A percentile compares a stretch with the other conserved stretches of the same genome.
Evolutionary conservation across 2,329 filamentous ascomycete species (phyloP).

Genomic region (Sarocladium kiliense): DNA sequence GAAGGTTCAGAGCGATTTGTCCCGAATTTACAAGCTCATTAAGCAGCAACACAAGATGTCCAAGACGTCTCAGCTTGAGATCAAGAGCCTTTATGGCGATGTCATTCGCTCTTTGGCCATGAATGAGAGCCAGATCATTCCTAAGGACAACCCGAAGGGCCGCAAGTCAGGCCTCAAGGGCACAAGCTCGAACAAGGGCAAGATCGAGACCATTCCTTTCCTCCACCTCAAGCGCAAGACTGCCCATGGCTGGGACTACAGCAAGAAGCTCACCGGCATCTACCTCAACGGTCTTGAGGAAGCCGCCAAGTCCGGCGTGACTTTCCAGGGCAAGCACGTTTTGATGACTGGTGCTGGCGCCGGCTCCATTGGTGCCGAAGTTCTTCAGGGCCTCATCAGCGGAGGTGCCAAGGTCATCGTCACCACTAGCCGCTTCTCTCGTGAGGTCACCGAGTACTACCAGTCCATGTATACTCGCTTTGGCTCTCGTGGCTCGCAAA

Average conservation of each 20-base stretch:
- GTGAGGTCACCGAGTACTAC: slow-evolving; percentile 98
- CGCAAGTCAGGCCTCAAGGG: slow-evolving; percentile 48
- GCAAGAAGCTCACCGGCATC: slow-evolving; percentile 91
- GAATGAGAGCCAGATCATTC: slow-evolving; percentile 97
- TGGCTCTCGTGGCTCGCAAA: slow-evolving; percentile 88
- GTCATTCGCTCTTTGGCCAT: slow-evolving; percentile 91
- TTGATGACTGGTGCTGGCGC: slow-evolving; percentile 98
- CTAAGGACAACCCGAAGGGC: slow-evolving; percentile 71
- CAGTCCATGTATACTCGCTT: slow-evolving; percentile 97
- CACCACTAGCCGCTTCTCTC: slow-evolving; percentile 93
- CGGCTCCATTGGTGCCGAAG: slow-evolving; percentile 95
- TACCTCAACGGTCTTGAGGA: slow-evolving; percentile 91
- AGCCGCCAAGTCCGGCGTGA: slow-evolving; percentile 81
- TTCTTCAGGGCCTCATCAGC: slow-evolving; percentile 90
- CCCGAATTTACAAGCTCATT: slow-evolving; percentile 96
- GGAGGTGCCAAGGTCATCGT: slow-evolving; percentile 96
- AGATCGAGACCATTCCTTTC: slow-evolving; percentile 97
- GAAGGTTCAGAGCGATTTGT: slow-evolving; percentile 94
- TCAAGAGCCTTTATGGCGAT: slow-evolving; percentile 91
- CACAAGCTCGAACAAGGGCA: slow-evolving; percentile 67
- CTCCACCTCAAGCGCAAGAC: slow-evolving; percentile 92
- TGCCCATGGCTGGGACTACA: slow-evolving; percentile 96
- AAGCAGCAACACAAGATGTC: slow-evolving; percentile 97
- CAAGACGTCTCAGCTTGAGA: slow-evolving; percentile 92
- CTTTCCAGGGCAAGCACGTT: slow-evolving; percentile 90